Percentiles rank a stretch among this genome's conserved stretches.
Evolutionary conservation across 129 eudicot species (phyloP).

Genomic region (Dittrichia graveolens): DNA sequence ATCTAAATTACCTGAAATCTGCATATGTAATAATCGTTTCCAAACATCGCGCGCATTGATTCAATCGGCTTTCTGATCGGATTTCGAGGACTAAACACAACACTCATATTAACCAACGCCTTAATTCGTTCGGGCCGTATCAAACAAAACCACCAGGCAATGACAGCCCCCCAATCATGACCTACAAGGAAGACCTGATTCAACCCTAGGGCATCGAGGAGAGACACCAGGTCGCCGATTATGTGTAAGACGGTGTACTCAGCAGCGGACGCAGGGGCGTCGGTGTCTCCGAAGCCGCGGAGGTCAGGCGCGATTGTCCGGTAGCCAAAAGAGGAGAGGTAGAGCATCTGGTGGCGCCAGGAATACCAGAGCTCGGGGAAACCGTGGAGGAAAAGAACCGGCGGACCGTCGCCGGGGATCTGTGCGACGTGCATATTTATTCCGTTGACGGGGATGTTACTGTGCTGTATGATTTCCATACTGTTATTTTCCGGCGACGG

Average conservation of each 20-base stretch:
- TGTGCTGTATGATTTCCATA: constrained; percentile 74
- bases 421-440: constrained; percentile 82
- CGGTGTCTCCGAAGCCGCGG: constrained; percentile 90
- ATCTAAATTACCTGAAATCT: constrained; percentile 53
- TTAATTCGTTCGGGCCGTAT: constrained; percentile 67
- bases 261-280: constrained; percentile 59
- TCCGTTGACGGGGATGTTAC: constrained; percentile 49
- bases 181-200: constrained; percentile 67
- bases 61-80: constrained; percentile 57
- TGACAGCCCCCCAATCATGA: constrained; percentile 78
- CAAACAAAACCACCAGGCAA: constrained; percentile 67
- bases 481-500: neutral
- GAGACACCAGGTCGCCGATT: constrained; percentile 67
- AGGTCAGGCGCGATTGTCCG: constrained; percentile 86
- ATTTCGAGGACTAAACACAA: constrained; percentile 59
- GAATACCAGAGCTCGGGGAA: constrained; percentile 79
- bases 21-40: constrained; percentile 60
- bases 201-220: constrained; percentile 53
- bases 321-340: constrained; percentile 65
- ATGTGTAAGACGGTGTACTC: constrained; percentile 70
- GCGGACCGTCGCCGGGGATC: constrained; percentile 54
- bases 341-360: constrained; percentile 63
- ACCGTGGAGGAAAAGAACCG: constrained; percentile 82
- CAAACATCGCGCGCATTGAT: constrained; percentile 51
- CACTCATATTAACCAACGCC: constrained; percentile 67